Evolutionary conservation across 176 grass and related monocot species (phyloP).

Genomic region (Avena insularis): DNA sequence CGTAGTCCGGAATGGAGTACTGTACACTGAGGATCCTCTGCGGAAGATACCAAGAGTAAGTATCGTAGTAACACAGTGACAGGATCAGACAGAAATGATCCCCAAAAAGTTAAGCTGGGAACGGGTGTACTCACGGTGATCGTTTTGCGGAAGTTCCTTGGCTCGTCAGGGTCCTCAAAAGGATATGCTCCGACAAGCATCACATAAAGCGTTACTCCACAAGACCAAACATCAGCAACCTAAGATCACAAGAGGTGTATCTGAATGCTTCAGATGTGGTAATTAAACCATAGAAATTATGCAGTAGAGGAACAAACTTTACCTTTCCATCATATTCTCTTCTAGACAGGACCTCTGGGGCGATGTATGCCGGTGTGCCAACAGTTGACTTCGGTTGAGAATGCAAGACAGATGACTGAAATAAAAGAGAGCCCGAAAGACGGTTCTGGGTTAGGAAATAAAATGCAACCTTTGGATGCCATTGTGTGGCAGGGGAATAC

Average conservation of each 20-base stretch:
- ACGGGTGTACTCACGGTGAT: constrained; percentile 47
- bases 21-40: constrained; percentile 91
- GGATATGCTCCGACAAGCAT: constrained; percentile 96
- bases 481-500: constrained; percentile 42
- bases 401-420: constrained; percentile 89
- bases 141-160: constrained; percentile 25
- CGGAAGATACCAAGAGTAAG: constrained; percentile 9
- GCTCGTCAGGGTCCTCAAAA: constrained; percentile 62
- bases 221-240: constrained; percentile 97
- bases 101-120: not conserved
- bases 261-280: not conserved
- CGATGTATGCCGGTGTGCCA: constrained; percentile 90
- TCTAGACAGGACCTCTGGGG: constrained; percentile 82
- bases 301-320: not conserved
- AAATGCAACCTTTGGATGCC: not conserved
- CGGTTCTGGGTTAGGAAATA: not conserved
- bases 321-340: constrained; percentile 95
- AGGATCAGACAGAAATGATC: not conserved
- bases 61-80: not conserved
- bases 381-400: constrained; percentile 97
- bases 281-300: not conserved
- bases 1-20: constrained; percentile 85
- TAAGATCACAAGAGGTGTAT: constrained; percentile 31
- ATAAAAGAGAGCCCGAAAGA: constrained; percentile 7
- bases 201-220: constrained; percentile 87